Percentiles rank a stretch among this genome's conserved stretches.
These are phyloP conservation scores for Solanum ossicruentum DNA, from an alignment of 257 asterid species.

Conservation along the genomic window DNA sequence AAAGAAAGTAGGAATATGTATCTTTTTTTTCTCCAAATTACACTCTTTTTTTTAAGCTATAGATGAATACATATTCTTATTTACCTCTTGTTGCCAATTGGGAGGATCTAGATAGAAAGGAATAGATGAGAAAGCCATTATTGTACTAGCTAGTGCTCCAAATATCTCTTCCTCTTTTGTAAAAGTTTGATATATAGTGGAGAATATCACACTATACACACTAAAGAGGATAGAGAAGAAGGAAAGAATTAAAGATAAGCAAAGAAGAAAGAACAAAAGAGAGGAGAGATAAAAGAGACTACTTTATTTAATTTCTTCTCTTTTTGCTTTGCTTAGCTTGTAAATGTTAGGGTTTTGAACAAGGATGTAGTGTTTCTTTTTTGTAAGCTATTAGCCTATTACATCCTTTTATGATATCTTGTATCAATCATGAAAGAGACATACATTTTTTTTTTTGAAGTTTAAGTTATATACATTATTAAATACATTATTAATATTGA, in stretches of 20 bases:
- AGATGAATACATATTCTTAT: not conserved
- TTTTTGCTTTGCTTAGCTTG: not conserved
- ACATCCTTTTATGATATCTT: not conserved
- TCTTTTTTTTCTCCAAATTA: not conserved
- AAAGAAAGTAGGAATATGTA: not conserved
- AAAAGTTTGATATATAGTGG: constrained; percentile 18
- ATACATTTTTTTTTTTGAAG: not conserved
- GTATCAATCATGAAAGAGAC: not conserved
- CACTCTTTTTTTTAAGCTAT: not conserved
- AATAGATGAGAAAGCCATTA: constrained; percentile 30
- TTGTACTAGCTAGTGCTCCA: not conserved
- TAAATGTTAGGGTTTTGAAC: not conserved
- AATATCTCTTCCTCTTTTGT: constrained; percentile 5
- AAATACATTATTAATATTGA: not conserved
- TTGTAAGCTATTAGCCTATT: not conserved
- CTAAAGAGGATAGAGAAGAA: not conserved
- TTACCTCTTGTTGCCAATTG: constrained; percentile 25
- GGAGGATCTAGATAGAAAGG: constrained; percentile 32
- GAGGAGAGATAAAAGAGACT: constrained; percentile 1
- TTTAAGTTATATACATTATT: not conserved
- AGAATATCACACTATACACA: constrained; percentile 9
- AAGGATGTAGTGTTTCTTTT: not conserved
- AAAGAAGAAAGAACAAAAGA: constrained; percentile 3
- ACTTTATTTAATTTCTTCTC: not conserved
- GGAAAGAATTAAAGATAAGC: not conserved